Percentiles rank a stretch among this genome's conserved stretches.
These are phyloP conservation scores for Sanghuangporus baumii DNA, from an alignment of 1,284 basidiomycete species.

Conservation along the genomic window DNA sequence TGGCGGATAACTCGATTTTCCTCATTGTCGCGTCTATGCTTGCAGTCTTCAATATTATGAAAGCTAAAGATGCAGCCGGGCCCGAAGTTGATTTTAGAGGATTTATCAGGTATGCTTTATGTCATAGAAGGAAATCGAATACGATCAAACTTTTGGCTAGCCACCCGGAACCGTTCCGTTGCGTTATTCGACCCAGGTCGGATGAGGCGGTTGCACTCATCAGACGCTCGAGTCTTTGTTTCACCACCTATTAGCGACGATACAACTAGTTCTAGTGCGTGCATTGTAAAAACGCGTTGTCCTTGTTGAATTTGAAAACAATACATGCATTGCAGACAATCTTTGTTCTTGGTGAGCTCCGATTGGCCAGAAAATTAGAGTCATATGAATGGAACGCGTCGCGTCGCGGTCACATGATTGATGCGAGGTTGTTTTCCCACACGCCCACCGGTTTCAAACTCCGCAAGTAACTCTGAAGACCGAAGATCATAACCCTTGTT, in stretches of 20 bases:
- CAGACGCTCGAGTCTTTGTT: background rate
- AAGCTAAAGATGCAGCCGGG: constrained; percentile 26
- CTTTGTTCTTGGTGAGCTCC: background rate
- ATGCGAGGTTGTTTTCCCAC: background rate
- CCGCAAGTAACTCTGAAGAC: background rate
- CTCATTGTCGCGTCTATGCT: constrained; percentile 28
- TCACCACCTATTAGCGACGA: background rate
- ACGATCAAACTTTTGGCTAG: background rate
- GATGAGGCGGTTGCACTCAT: constrained; percentile 5
- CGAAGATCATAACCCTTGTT: background rate
- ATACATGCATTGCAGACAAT: background rate
- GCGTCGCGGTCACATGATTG: constrained; percentile 8
- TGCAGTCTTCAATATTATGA: constrained; percentile 27
- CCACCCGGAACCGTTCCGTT: constrained; percentile 17
- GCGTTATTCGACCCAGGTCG: constrained; percentile 14
- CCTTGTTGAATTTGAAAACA: background rate
- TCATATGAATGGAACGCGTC: background rate
- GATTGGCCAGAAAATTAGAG: background rate
- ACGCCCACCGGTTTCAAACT: background rate
- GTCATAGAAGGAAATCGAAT: background rate
- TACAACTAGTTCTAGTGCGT: background rate
- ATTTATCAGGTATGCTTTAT: constrained; percentile 13
- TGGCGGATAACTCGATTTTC: constrained; percentile 31
- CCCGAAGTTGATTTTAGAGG: constrained; percentile 21
- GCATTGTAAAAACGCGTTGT: no score